Percentiles rank a stretch among this genome's conserved stretches.
These are phyloP conservation scores for Viola odorata DNA, from an alignment of 345 rosid genomes.

Conservation along the genomic window DNA sequence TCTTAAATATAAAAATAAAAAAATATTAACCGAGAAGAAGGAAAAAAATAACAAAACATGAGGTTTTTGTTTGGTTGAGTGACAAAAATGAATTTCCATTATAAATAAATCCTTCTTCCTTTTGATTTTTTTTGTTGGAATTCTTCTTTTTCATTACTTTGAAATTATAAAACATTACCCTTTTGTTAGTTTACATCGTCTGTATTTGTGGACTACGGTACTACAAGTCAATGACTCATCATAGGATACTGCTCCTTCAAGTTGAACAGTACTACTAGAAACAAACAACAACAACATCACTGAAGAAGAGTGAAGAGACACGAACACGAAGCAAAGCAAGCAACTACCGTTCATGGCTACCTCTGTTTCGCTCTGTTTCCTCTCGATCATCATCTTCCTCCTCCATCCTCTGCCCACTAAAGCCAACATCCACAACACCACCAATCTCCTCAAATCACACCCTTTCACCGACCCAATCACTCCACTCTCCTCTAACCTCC, in stretches of 20 bases:
- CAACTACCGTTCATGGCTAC: conserved; percentile 40
- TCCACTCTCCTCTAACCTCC: background rate
- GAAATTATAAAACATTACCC: no score
- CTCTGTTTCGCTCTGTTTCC: conserved; percentile 14
- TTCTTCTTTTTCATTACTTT: no score
- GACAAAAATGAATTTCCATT: no score
- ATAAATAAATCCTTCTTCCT: no score
- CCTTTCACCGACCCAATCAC: conserved; percentile 24
- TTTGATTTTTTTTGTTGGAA: no score
- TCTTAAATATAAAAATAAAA: no score
- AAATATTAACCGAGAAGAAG: no score
- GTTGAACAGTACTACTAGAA: no score
- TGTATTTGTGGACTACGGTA: background rate
- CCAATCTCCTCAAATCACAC: conserved; percentile 25
- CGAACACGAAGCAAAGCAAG: background rate
- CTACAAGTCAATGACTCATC: background rate
- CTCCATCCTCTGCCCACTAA: conserved; percentile 17
- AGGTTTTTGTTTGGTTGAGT: no score
- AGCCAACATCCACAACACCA: conserved; percentile 41
- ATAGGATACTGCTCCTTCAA: background rate
- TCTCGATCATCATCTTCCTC: conserved; percentile 30
- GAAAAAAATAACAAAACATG: no score
- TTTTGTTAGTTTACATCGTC: background rate
- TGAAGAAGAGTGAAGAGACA: background rate
- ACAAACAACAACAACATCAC: background rate